Evolutionary conservation across 2,329 filamentous ascomycete species (phyloP).

Genomic region (Ustulina deusta): DNA sequence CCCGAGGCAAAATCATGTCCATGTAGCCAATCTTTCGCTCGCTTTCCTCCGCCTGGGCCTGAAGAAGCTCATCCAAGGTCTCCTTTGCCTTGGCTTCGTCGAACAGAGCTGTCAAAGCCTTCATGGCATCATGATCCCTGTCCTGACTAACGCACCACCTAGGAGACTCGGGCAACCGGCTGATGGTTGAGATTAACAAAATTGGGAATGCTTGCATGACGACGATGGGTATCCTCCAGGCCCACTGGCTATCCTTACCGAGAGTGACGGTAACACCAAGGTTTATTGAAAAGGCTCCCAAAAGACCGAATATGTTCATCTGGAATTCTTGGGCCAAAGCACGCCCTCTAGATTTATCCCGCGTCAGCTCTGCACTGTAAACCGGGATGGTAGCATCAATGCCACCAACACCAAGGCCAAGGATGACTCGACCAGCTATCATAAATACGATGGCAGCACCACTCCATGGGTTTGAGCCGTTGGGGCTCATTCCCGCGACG

Average conservation of each 20-base stretch:
- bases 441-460: slow-evolving; percentile 61
- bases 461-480: slow-evolving; percentile 54
- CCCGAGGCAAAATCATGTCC: slow-evolving; percentile 68
- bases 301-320: slow-evolving; percentile 71
- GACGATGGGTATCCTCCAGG: slow-evolving; percentile 71
- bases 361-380: slow-evolving; percentile 67
- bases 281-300: slow-evolving; percentile 72
- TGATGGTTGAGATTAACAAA: slow-evolving; percentile 64
- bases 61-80: slow-evolving; percentile 62
- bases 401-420: slow-evolving; percentile 66
- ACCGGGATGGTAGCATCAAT: slow-evolving; percentile 72
- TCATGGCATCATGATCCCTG: slow-evolving; percentile 62
- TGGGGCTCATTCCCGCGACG: slow-evolving; percentile 62
- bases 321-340: slow-evolving; percentile 73
- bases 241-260: slow-evolving; percentile 69
- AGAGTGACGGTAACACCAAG: slow-evolving; percentile 64
- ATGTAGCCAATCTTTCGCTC: slow-evolving; percentile 62
- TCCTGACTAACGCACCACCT: slow-evolving; percentile 68
- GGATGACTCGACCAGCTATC: slow-evolving; percentile 47
- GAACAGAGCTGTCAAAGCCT: slow-evolving; percentile 61
- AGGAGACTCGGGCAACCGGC: slow-evolving; percentile 67
- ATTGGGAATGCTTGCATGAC: slow-evolving; percentile 71
- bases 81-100: slow-evolving; percentile 62
- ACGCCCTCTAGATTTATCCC: slow-evolving; percentile 67
- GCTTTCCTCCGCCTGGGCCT: slow-evolving; percentile 63